Evolutionary conservation across 495 filamentous ascomycete genomes (phyloP).

Genomic region (Hyphodiscus hymeniophilus): DNA sequence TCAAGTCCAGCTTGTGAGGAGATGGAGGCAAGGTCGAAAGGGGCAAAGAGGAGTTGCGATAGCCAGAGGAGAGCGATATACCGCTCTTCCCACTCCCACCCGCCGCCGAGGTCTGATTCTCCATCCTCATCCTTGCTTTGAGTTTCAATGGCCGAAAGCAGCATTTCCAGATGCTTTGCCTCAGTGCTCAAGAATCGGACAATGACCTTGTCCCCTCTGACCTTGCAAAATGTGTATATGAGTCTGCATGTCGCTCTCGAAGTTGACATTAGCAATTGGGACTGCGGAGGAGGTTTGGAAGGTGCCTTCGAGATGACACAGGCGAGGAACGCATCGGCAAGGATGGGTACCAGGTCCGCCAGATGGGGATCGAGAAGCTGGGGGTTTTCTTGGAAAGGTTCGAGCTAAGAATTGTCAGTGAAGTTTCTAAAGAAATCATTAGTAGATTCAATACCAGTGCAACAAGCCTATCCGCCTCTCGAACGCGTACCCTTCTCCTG

Average conservation of each 20-base stretch:
- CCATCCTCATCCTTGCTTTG: slow-evolving; percentile 2
- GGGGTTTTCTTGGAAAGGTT: slow-evolving; percentile 91
- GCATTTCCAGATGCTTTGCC: slow-evolving; percentile 68
- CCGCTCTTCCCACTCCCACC: slow-evolving; percentile 74
- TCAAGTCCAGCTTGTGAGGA: slow-evolving; percentile 48
- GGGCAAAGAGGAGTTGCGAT: slow-evolving; percentile 83
- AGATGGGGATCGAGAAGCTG: slow-evolving; percentile 92
- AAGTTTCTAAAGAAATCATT: not conserved
- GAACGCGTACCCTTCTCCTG: slow-evolving; percentile 32
- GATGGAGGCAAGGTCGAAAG: slow-evolving; percentile 83
- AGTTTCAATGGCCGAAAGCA: slow-evolving; percentile 59
- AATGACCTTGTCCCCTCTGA: slow-evolving; percentile 88
- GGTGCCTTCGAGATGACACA: slow-evolving; percentile 36
- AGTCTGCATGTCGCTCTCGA: slow-evolving; percentile 66
- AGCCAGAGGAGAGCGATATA: slow-evolving; percentile 90
- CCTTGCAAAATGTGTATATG: slow-evolving; percentile 88
- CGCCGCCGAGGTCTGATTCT: slow-evolving; percentile 12
- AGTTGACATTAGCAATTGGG: slow-evolving; percentile 44
- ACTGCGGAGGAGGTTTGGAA: slow-evolving; percentile 28
- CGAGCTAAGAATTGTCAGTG: slow-evolving; percentile 46
- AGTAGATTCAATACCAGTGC: slow-evolving; percentile 28
- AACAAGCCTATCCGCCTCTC: slow-evolving; percentile 38
- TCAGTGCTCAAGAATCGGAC: slow-evolving; percentile 85
- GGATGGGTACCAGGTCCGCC: slow-evolving; percentile 57
- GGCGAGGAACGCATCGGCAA: slow-evolving; percentile 67